A percentile compares a stretch with the other conserved stretches of the same genome.
These are phyloP conservation scores for Arthrobotrys sphaeroides DNA, from an alignment of 2,329 filamentous ascomycete genomes.

Conservation along the genomic window DNA sequence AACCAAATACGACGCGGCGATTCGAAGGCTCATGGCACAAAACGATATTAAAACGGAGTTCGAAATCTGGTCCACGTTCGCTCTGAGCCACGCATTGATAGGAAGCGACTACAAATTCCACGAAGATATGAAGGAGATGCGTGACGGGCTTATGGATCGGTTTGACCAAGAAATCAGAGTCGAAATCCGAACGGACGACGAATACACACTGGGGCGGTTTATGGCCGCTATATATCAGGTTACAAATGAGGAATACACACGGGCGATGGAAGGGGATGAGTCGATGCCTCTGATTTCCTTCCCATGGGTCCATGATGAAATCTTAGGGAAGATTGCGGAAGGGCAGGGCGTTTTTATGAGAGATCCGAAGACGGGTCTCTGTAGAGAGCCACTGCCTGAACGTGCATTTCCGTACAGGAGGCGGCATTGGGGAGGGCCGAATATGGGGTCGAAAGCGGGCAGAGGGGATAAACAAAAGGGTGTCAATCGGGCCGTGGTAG, in stretches of 20 bases:
- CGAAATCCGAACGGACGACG: conserved; percentile 70
- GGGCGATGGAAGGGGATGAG: conserved; percentile 67
- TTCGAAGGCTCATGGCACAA: conserved; percentile 84
- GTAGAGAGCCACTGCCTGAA: conserved; percentile 8
- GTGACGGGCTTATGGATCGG: conserved; percentile 72
- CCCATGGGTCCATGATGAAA: conserved; percentile 84
- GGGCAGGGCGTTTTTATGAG: conserved; percentile 54
- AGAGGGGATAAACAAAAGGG: neutral
- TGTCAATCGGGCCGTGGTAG: neutral
- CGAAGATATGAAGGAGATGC: conserved; percentile 79
- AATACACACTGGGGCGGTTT: conserved; percentile 73
- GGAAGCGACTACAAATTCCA: conserved; percentile 84
- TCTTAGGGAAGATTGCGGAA: conserved; percentile 75
- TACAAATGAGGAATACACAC: conserved; percentile 75
- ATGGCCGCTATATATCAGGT: conserved; percentile 88
- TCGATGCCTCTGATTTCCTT: conserved; percentile 89
- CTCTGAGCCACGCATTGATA: conserved; percentile 76
- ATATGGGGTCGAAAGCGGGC: neutral
- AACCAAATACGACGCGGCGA: conserved; percentile 76
- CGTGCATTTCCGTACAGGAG: conserved; percentile 12
- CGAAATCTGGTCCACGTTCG: conserved; percentile 88
- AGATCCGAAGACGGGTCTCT: conserved; percentile 10
- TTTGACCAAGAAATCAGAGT: conserved; percentile 75
- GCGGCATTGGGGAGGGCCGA: neutral
- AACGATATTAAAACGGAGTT: conserved; percentile 86